These are phyloP conservation scores for Tillandsia leiboldiana DNA, from an alignment of 176 grass and related monocot species.

Conservation along the genomic window DNA sequence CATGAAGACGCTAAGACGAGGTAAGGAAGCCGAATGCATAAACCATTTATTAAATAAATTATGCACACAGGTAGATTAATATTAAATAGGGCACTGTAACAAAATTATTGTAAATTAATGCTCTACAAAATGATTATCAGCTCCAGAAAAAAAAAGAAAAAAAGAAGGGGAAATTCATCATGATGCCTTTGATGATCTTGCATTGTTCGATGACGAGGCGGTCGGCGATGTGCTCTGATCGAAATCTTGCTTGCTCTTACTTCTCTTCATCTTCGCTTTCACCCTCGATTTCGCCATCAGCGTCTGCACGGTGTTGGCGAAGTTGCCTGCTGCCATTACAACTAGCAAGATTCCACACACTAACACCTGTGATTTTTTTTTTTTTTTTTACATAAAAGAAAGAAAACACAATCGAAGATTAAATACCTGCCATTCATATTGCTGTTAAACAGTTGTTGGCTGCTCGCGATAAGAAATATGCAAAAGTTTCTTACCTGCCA, in stretches of 20 bases:
- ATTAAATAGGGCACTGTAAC: not conserved
- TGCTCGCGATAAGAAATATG: not conserved
- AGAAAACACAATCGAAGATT: not conserved
- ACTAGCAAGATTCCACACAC: conserved; percentile 76
- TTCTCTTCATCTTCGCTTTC: conserved; percentile 88
- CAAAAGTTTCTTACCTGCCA: conserved; percentile 62
- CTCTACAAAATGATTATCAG: not conserved
- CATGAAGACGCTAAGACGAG: no score
- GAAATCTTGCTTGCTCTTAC: conserved; percentile 50
- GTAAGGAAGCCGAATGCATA: no score
- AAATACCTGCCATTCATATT: no score
- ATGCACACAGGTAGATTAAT: not conserved
- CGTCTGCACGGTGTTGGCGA: conserved; percentile 78
- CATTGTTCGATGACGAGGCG: conserved; percentile 21
- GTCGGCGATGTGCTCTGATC: conserved; percentile 25
- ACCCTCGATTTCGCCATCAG: conserved; percentile 66
- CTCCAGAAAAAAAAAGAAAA: not conserved
- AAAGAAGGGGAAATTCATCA: not conserved
- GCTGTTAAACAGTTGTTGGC: not conserved
- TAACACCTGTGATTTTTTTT: conserved; percentile 30
- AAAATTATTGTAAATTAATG: not conserved
- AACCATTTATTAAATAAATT: no score
- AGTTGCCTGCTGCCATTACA: conserved; percentile 89
- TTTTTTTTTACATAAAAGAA: not conserved
- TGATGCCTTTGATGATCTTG: not conserved